Conservation (phyloP, 805 yeast species). For the Debaryomyces maramus region DNA sequence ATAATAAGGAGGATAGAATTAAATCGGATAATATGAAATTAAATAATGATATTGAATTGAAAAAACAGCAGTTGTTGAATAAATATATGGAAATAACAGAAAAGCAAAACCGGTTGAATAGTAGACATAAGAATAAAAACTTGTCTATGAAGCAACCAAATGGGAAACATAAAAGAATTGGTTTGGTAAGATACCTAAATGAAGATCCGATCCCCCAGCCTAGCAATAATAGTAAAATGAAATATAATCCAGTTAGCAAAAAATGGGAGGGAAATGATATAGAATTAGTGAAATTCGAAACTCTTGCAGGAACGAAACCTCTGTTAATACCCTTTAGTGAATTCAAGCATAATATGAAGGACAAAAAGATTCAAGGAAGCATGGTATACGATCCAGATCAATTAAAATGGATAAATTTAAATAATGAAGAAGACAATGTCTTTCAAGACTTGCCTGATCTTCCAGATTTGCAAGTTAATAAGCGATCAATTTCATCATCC, state of each 20-base stretch:
- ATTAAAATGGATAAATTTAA: constrained; percentile 57
- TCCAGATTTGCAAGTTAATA: constrained; percentile 3
- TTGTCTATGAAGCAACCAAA: constrained; percentile 10
- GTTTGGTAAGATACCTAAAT: constrained; percentile 32
- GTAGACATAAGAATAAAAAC: constrained; percentile 3
- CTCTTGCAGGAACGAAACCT: constrained; percentile 30
- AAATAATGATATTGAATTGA: constrained; percentile 9
- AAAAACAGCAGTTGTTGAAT: constrained; percentile 29
- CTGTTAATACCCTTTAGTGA: constrained; percentile 35
- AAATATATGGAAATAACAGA: constrained; percentile 31
- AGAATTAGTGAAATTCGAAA: constrained; percentile 54
- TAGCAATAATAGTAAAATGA: constrained; percentile 40
- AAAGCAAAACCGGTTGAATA: constrained; percentile 17
- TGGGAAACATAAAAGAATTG: constrained; percentile 22
- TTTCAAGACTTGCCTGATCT: constrained; percentile 54
- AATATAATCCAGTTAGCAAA: constrained; percentile 50
- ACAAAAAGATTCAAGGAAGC: constrained; percentile 24
- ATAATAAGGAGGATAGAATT: constrained; percentile 16
- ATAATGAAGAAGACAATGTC: constrained; percentile 40
- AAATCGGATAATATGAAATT: background rate
- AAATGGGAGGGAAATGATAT: constrained; percentile 69
- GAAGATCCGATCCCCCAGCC: constrained; percentile 13
- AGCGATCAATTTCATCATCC: background rate
- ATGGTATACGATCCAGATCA: constrained; percentile 63
- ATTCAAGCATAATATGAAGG: constrained; percentile 16